These are phyloP conservation scores for Annulohypoxylon bovei DNA, from an alignment of 495 filamentous ascomycete genomes.

Conservation along the genomic window DNA sequence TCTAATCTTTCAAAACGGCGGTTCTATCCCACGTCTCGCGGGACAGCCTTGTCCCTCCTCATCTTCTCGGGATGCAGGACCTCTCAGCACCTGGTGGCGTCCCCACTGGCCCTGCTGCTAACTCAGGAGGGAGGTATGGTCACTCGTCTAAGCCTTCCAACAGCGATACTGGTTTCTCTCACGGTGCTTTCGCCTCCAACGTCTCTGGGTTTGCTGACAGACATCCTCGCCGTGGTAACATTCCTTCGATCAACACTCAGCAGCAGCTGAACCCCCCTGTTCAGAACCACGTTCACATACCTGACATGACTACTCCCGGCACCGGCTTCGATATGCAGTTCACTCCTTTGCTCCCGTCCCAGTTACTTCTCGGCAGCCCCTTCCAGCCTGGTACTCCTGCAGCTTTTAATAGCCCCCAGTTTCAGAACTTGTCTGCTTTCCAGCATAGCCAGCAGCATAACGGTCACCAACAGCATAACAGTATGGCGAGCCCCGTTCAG, in stretches of 20 bases:
- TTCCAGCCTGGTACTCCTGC: constrained; percentile 95
- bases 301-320: constrained; percentile 86
- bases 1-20: constrained; percentile 73
- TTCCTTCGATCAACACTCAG: constrained; percentile 91
- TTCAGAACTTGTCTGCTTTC: constrained; percentile 83
- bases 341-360: constrained; percentile 92
- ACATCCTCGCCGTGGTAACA: constrained; percentile 82
- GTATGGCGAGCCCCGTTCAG: constrained; percentile 60
- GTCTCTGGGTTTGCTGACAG: constrained; percentile 82
- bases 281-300: constrained; percentile 54
- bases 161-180: constrained; percentile 87
- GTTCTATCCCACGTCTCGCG: constrained; percentile 71
- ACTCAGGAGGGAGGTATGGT: constrained; percentile 67
- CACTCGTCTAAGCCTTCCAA: constrained; percentile 77
- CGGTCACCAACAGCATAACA: constrained; percentile 67
- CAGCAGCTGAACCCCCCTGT: constrained; percentile 58
- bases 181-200: constrained; percentile 88
- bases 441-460: constrained; percentile 71
- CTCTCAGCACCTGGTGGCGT: constrained; percentile 64
- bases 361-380: constrained; percentile 92
- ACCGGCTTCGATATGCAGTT: constrained; percentile 98
- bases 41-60: constrained; percentile 81
- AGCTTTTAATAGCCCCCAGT: constrained; percentile 89
- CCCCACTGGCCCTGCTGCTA: constrained; percentile 64
- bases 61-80: constrained; percentile 89